phyloP scores from a whole-genome alignment of 75 land plant species.

The Pseudotsuga menziesii region DNA sequence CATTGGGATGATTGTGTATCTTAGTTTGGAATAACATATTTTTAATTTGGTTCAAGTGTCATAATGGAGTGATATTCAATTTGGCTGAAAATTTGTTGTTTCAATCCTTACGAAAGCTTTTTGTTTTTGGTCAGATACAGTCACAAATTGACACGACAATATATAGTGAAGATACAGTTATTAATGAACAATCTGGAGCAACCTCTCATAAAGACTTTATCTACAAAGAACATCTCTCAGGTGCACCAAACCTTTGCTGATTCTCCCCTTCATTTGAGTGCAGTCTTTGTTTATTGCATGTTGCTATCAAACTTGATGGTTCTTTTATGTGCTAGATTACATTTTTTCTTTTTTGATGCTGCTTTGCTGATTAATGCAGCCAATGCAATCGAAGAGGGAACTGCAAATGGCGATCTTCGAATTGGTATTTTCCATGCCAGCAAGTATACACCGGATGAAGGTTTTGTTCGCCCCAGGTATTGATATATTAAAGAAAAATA shows the following conservation, averaged over 20 bases:
- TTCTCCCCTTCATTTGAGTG: background rate
- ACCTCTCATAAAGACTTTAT: background rate
- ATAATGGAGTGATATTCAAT: background rate
- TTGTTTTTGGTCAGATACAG: slow-evolving; percentile 8
- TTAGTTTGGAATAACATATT: background rate
- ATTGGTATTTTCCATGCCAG: slow-evolving; percentile 18
- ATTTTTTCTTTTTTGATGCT: background rate
- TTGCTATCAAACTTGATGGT: background rate
- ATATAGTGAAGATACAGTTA: slow-evolving; percentile 4
- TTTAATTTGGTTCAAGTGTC: background rate
- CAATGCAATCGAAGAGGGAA: slow-evolving; percentile 16
- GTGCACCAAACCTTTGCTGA: background rate
- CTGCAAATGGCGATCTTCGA: slow-evolving; percentile 9
- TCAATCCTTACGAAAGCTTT: background rate
- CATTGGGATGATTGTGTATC: background rate
- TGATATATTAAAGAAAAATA: background rate
- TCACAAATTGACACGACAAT: slow-evolving; percentile 6
- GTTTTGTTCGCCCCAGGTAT: slow-evolving; percentile 22
- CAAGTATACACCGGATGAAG: slow-evolving; percentile 14
- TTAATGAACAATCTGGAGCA: background rate
- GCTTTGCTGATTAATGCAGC: background rate
- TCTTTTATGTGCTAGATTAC: background rate
- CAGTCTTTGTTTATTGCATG: background rate
- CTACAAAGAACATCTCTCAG: slow-evolving; percentile 18
- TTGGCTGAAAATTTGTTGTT: background rate